Conservation (phyloP, 345 rosid genomes). For the Corchorus olitorius region DNA sequence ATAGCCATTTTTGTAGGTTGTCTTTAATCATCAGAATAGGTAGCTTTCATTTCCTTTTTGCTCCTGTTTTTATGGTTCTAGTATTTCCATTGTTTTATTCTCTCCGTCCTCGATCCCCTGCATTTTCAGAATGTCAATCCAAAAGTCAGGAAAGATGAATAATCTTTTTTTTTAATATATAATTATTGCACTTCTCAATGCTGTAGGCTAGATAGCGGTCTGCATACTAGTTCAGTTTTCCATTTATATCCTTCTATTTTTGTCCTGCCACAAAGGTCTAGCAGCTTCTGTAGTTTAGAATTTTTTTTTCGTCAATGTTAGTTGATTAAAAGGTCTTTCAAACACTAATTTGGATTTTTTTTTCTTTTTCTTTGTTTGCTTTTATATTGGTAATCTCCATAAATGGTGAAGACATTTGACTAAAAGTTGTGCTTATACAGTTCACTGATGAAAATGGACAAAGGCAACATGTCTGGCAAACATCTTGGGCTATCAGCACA, state of each 20-base stretch:
- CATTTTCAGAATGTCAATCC: background rate
- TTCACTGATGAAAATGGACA: constrained; percentile 88
- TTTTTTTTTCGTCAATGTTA: background rate
- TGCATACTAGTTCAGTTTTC: background rate
- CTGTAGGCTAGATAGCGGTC: background rate
- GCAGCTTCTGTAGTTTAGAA: background rate
- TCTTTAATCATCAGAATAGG: background rate
- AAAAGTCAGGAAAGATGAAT: background rate
- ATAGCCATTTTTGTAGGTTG: constrained; percentile 3
- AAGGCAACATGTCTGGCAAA: constrained; percentile 97
- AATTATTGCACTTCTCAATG: background rate
- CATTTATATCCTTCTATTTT: background rate
- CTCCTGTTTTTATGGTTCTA: background rate
- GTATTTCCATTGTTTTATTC: background rate
- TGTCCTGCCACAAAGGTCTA: background rate
- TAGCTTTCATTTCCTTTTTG: background rate
- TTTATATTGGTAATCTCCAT: background rate
- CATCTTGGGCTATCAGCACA: constrained; percentile 98
- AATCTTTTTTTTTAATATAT: no score
- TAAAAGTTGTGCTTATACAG: constrained; percentile 42
- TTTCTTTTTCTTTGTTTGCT: background rate
- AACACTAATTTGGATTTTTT: background rate
- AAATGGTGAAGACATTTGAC: background rate
- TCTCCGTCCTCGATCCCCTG: background rate
- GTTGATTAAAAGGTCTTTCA: background rate